Evolutionary conservation across 2,329 filamentous ascomycete genomes (phyloP), one percentile per base, ranked within the genome.

Genomic region (Sporothrix pseudoabietina): DNA sequence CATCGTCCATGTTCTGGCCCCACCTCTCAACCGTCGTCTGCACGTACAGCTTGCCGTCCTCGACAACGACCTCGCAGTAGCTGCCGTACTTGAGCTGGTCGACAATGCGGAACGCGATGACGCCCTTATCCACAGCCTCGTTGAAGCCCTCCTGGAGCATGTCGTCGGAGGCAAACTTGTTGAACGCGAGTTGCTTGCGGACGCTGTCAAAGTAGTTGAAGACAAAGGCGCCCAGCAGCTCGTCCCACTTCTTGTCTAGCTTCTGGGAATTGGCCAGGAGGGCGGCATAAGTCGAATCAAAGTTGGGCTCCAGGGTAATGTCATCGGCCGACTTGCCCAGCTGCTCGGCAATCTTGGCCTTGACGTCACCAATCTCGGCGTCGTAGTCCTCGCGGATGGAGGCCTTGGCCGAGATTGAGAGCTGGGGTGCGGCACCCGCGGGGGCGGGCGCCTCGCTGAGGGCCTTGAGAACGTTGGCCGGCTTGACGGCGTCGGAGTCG

Each of bases 41-140:
- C n/a, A 89, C 77, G 72, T 85, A 86, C 35, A 88, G 78, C 44
- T 83, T 79, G 61, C 85, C 85, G 4, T 85, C 83, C 77, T 87
- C 85, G 47, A 87, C 73, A 1, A 84, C 79, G 30, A 78, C 77
- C 80, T 88, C 85, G 75, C 83, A 81, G 73, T 86, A 87, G 9
- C 77, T 79, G 4, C 75, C 78, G 72, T 82, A 80, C 75, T 79
- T 76, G 57, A 85, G 80, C 76, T 82, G 80, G 66, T 86, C 84
- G 2, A 87, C 85, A 49, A 88, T 76, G 35, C 85, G 82, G 75
- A 87, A 82, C 26, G 78, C 80, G 22, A 87, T 78, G 76, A 83
- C 81, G 52, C 79, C 80, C 75, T 80, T 83, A 16, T 81, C 80
- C n/a, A 86, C 78, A 2, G 79, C 83, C 75, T 87, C 85, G 22